phyloP scores from a whole-genome alignment of 257 asterid genomes.

The Penstemon eatonii region DNA sequence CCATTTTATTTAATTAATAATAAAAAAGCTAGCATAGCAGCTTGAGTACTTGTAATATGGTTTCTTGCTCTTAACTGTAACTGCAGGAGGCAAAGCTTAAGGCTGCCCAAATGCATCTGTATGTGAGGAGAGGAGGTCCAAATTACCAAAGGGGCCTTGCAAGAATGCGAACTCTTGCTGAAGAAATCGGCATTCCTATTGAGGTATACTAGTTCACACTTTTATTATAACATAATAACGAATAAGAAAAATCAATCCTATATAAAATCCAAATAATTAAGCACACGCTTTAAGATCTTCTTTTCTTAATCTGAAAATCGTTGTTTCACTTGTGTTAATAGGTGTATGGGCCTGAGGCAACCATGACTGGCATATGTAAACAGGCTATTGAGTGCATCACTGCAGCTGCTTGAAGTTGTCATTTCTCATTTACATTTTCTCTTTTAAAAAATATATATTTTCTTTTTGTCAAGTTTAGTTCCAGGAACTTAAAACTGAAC shows the following conservation, averaged over 20 bases:
- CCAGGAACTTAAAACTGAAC: too few species aligned
- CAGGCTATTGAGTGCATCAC: slow-evolving; percentile 94
- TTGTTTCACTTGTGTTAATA: slow-evolving; percentile 8
- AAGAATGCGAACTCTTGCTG: slow-evolving; percentile 82
- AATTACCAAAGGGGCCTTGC: slow-evolving; percentile 92
- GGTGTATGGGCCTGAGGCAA: slow-evolving; percentile 97
- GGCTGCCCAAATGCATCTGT: slow-evolving; percentile 79
- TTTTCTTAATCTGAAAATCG: not conserved
- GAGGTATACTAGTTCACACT: slow-evolving; percentile 51
- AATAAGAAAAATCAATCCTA: too few species aligned
- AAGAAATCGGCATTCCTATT: slow-evolving; percentile 87
- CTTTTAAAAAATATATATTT: not conserved
- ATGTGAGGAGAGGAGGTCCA: slow-evolving; percentile 95
- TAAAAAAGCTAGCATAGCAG: not conserved
- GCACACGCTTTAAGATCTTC: not conserved
- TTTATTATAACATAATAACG: not conserved
- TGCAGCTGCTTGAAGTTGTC: slow-evolving; percentile 70
- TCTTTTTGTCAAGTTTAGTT: too few species aligned
- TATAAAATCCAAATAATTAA: too few species aligned
- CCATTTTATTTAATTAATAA: not conserved
- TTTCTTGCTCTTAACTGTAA: not conserved
- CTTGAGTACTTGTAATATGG: not conserved
- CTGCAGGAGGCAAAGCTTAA: slow-evolving; percentile 88
- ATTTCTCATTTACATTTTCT: slow-evolving; percentile 9
- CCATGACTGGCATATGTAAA: slow-evolving; percentile 97